phyloP scores from a whole-genome alignment of 2,329 filamentous ascomycete genomes.

The Furcasterigmium sp. region DNA sequence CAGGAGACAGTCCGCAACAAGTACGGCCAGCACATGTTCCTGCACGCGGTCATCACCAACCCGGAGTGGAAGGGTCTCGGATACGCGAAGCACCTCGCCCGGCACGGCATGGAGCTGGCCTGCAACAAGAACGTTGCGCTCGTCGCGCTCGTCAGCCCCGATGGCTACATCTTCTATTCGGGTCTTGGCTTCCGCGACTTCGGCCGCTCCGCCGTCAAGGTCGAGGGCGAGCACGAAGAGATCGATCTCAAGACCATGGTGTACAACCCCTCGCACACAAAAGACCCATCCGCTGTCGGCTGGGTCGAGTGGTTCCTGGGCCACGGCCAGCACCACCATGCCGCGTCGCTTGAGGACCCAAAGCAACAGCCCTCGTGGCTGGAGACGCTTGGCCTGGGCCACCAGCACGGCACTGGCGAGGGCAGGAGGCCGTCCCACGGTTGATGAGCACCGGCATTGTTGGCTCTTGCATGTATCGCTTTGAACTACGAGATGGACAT shows the following conservation, averaged over 20 bases:
- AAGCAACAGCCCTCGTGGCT: background rate
- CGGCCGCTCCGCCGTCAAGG: background rate
- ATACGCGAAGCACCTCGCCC: background rate
- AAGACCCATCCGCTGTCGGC: background rate
- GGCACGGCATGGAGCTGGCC: background rate
- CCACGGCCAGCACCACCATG: background rate
- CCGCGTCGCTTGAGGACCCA: background rate
- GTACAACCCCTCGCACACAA: background rate
- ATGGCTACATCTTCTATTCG: constrained; percentile 1
- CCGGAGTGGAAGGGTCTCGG: background rate
- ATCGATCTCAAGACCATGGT: constrained; percentile 2
- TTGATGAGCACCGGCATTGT: background rate
- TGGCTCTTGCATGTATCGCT: too few species aligned
- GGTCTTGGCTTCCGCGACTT: background rate
- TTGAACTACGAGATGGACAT: too few species aligned
- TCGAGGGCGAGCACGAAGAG: background rate
- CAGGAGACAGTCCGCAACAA: background rate
- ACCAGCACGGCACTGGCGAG: background rate
- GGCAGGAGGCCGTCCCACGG: background rate
- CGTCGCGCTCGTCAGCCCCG: background rate
- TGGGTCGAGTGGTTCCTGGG: background rate
- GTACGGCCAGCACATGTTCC: background rate
- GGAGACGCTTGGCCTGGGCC: background rate
- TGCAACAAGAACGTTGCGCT: background rate
- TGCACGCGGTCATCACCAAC: background rate